A percentile compares a stretch with the other conserved stretches of the same genome.
These are phyloP conservation scores for Musa beccarii DNA, from an alignment of 176 grass and related monocot genomes.

Conservation along the genomic window DNA sequence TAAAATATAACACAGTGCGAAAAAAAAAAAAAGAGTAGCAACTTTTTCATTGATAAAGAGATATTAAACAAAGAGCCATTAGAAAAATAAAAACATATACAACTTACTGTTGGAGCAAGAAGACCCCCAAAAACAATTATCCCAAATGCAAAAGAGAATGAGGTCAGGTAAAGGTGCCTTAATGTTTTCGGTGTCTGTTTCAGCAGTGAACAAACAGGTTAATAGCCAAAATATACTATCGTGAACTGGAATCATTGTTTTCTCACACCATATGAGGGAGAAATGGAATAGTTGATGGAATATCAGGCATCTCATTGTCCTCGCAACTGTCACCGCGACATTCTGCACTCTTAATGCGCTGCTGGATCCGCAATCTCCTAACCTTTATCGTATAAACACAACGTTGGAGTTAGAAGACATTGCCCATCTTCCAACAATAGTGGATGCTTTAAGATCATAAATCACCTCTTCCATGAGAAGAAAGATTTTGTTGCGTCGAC, in stretches of 20 bases:
- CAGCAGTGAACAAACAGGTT: conserved; percentile 7
- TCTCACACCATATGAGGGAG: conserved; percentile 61
- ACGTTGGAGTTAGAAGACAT: not conserved
- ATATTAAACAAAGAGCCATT: conserved; percentile 10
- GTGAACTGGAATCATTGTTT: not conserved
- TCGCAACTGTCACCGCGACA: conserved; percentile 39
- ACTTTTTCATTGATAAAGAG: conserved; percentile 9
- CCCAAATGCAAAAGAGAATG: conserved; percentile 66
- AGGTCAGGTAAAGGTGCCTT: conserved; percentile 85
- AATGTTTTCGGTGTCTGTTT: conserved; percentile 86
- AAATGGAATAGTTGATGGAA: conserved; percentile 89
- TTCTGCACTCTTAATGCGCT: conserved; percentile 62
- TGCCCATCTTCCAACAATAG: not conserved
- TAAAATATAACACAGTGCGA: too few relatives aligned
- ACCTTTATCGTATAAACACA: conserved; percentile 32
- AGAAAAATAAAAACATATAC: not conserved
- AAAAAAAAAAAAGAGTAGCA: not conserved
- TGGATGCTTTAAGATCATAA: conserved; percentile 14
- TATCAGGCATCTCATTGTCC: conserved; percentile 87
- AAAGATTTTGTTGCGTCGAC: conserved; percentile 78
- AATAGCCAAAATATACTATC: not conserved
- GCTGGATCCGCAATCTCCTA: conserved; percentile 73
- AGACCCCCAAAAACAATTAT: conserved; percentile 88
- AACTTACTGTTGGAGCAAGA: conserved; percentile 72
- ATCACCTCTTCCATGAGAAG: conserved; percentile 94